These are phyloP conservation scores for Ogataea hybrid DNA, from an alignment of 1,139 yeast genomes.

Conservation along the genomic window DNA sequence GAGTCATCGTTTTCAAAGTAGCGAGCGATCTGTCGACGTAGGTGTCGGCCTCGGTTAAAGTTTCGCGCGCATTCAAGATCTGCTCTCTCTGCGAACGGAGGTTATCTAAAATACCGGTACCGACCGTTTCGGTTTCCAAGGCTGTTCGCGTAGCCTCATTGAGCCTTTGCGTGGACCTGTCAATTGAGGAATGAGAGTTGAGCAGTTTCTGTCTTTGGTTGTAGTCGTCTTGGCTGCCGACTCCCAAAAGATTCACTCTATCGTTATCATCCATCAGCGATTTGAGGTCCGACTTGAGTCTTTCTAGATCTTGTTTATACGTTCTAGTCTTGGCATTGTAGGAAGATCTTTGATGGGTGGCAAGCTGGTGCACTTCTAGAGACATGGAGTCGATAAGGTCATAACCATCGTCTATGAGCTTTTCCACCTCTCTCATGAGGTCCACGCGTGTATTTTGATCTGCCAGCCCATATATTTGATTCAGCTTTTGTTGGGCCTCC, in stretches of 20 bases:
- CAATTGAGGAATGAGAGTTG: slow-evolving; percentile 76
- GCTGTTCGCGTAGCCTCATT: slow-evolving; percentile 90
- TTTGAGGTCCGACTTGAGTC: slow-evolving; percentile 51
- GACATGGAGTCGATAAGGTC: slow-evolving; percentile 81
- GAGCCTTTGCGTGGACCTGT: slow-evolving; percentile 78
- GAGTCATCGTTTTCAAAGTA: slow-evolving; percentile 87
- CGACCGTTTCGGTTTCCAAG: slow-evolving; percentile 86
- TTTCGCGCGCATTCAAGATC: slow-evolving; percentile 72
- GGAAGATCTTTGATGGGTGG: slow-evolving; percentile 64
- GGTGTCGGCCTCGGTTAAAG: slow-evolving; percentile 85
- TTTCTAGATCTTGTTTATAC: slow-evolving; percentile 60
- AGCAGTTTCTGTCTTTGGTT: slow-evolving; percentile 82
- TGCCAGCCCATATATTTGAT: slow-evolving; percentile 50
- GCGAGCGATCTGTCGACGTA: slow-evolving; percentile 88
- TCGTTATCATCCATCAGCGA: slow-evolving; percentile 60
- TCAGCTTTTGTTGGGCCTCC: slow-evolving; percentile 66
- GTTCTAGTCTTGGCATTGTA: slow-evolving; percentile 72
- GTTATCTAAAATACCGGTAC: slow-evolving; percentile 87
- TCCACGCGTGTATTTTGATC: slow-evolving; percentile 53
- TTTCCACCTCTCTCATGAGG: slow-evolving; percentile 59
- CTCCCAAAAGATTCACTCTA: slow-evolving; percentile 67
- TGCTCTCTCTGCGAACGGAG: slow-evolving; percentile 94
- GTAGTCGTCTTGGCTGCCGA: slow-evolving; percentile 44
- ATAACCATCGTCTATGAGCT: slow-evolving; percentile 71
- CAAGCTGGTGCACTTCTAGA: slow-evolving; percentile 76